Conservation (phyloP, 305 asterid genomes). For the Fraxinus paxiana region DNA sequence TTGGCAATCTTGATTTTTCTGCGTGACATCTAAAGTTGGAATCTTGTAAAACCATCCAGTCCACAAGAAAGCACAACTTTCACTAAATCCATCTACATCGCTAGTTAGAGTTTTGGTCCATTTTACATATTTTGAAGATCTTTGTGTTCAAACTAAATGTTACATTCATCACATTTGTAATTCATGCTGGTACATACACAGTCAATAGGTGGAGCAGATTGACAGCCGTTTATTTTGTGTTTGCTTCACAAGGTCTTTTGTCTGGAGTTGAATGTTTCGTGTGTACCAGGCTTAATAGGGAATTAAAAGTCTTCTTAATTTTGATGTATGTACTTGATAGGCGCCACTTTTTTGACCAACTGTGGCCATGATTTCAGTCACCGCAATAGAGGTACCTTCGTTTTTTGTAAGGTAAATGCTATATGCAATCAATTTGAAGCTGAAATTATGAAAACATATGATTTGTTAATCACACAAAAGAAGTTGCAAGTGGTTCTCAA, state of each 20-base stretch:
- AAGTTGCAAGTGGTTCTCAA: neutral
- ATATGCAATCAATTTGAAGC: neutral
- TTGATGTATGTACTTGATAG: neutral
- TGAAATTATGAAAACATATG: neutral
- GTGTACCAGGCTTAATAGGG: neutral
- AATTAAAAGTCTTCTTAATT: neutral
- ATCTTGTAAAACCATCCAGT: neutral
- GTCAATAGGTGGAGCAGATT: neutral
- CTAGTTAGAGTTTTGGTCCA: constrained; percentile 4
- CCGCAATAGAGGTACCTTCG: neutral
- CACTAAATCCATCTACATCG: neutral
- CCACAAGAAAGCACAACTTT: neutral
- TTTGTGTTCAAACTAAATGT: neutral
- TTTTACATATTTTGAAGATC: constrained; percentile 2
- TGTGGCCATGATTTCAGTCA: neutral
- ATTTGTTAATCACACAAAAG: neutral
- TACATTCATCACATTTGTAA: neutral
- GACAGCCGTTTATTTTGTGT: neutral
- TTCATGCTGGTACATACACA: neutral
- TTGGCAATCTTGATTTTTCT: neutral
- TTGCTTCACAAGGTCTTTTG: neutral
- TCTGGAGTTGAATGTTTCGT: neutral
- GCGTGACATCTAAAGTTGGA: neutral
- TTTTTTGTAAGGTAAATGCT: neutral
- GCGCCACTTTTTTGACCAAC: neutral